Evolutionary conservation across 208 protist species (phyloP).

Genomic region (Trypanosoma platydactyli): DNA sequence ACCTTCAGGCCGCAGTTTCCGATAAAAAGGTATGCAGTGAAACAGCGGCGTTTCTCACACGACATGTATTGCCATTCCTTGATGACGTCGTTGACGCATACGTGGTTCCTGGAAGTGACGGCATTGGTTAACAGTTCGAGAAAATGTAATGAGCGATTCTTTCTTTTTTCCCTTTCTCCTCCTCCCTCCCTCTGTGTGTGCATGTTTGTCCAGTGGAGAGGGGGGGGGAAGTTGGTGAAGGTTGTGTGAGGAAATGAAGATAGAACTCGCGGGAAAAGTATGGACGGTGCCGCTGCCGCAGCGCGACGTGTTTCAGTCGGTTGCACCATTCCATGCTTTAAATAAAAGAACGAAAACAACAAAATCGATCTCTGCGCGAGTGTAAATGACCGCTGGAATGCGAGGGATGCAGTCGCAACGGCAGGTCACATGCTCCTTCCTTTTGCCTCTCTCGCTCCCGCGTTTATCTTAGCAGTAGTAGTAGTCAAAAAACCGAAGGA

Average conservation of each 20-base stretch:
- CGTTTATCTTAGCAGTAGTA: not conserved
- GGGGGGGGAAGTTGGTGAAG: too few relatives aligned
- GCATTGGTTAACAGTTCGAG: conserved; percentile 47
- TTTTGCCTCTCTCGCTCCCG: conserved; percentile 20
- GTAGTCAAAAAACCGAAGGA: too few relatives aligned
- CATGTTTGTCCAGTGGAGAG: not conserved
- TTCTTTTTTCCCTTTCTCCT: not conserved
- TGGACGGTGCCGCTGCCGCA: too few relatives aligned
- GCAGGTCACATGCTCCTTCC: conserved; percentile 4
- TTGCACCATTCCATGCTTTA: too few relatives aligned
- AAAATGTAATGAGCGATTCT: not conserved
- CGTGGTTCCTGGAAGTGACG: conserved; percentile 61
- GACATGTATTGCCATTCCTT: conserved; percentile 70
- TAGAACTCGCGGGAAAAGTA: too few relatives aligned
- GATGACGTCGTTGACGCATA: conserved; percentile 86
- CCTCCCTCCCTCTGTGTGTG: conserved; percentile 8
- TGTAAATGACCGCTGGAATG: too few relatives aligned
- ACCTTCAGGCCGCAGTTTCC: conserved; percentile 38
- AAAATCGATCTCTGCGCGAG: too few relatives aligned
- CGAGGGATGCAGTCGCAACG: conserved; percentile 1
- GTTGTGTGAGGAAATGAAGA: too few relatives aligned
- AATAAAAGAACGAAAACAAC: too few relatives aligned
- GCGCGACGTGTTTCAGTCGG: too few relatives aligned
- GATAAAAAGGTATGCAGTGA: conserved; percentile 21
- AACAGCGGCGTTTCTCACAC: conserved; percentile 40